Evolutionary conservation across 192 early-diverging fungal species (phyloP).

Genomic region (Coemansia furcata): DNA sequence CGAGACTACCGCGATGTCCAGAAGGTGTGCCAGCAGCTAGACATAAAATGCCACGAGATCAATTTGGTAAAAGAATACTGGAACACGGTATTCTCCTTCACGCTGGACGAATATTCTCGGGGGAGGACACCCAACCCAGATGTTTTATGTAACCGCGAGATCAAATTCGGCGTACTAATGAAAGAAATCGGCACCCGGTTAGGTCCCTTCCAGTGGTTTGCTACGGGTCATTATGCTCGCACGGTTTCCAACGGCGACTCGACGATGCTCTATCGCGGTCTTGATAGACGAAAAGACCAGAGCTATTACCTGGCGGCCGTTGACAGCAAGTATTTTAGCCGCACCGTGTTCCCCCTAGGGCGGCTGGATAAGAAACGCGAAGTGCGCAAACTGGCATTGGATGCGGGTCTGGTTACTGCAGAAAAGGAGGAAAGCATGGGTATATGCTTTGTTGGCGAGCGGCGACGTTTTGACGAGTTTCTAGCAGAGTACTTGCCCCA

Average conservation of each 20-base stretch:
- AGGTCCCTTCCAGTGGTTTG: constrained; percentile 46
- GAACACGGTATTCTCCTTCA: constrained; percentile 80
- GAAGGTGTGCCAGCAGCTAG: constrained; percentile 68
- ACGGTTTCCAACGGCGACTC: background rate
- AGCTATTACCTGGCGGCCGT: constrained; percentile 87
- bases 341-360: constrained; percentile 83
- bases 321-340: constrained; percentile 5
- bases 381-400: constrained; percentile 68
- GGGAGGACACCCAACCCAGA: constrained; percentile 93
- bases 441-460: constrained; percentile 92
- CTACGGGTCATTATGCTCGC: constrained; percentile 65
- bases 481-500: constrained; percentile 60
- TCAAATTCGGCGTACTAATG: constrained; percentile 93
- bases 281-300: constrained; percentile 85
- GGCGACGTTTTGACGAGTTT: constrained; percentile 73
- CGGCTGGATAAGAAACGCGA: constrained; percentile 60
- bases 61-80: constrained; percentile 91
- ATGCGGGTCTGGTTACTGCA: constrained; percentile 57
- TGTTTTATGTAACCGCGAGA: constrained; percentile 81
- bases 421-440: constrained; percentile 90
- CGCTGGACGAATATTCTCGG: constrained; percentile 66
- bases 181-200: constrained; percentile 39
- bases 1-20: constrained; percentile 74
- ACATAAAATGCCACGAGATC: constrained; percentile 62
- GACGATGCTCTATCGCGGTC: constrained; percentile 29